Percentiles rank a stretch among this genome's conserved stretches.
Evolutionary conservation across 371 early-diverging fungal genomes (phyloP).

Genomic region (Smittium culicis): DNA sequence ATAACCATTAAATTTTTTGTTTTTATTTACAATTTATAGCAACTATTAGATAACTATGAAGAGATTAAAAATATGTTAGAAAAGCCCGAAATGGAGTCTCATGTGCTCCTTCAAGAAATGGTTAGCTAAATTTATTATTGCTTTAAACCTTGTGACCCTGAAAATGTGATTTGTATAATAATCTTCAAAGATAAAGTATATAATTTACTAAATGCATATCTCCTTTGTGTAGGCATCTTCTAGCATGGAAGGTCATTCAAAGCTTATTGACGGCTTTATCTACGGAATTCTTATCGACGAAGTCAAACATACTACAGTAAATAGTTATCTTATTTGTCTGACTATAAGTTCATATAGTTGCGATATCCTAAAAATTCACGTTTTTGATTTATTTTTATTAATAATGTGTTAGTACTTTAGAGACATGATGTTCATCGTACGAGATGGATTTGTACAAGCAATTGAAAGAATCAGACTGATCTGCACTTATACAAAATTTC

Average conservation of each 20-base stretch:
- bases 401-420: conserved; percentile 39
- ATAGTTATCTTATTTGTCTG: not conserved
- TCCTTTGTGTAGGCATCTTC: conserved; percentile 36
- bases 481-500: conserved; percentile 34
- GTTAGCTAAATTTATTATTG: conserved; percentile 15
- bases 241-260: conserved; percentile 41
- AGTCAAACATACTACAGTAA: conserved; percentile 32
- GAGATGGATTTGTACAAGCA: conserved; percentile 44
- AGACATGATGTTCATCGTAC: conserved; percentile 42
- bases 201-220: too few species aligned
- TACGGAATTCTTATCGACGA: conserved; percentile 46
- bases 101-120: conserved; percentile 46
- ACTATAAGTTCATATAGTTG: too few species aligned
- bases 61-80: conserved; percentile 33
- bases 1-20: too few species aligned
- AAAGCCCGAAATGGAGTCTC: conserved; percentile 46
- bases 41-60: conserved; percentile 35
- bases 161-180: too few species aligned
- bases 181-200: too few species aligned
- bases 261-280: conserved; percentile 46
- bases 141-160: not conserved
- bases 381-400: too few species aligned
- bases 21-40: too few species aligned
- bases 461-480: conserved; percentile 38
- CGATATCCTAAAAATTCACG: too few species aligned